Percentiles rank a stretch among this genome's conserved stretches.
phyloP scores from a whole-genome alignment of 192 early-diverging fungal genomes.

The Chytriomyces sp. region DNA sequence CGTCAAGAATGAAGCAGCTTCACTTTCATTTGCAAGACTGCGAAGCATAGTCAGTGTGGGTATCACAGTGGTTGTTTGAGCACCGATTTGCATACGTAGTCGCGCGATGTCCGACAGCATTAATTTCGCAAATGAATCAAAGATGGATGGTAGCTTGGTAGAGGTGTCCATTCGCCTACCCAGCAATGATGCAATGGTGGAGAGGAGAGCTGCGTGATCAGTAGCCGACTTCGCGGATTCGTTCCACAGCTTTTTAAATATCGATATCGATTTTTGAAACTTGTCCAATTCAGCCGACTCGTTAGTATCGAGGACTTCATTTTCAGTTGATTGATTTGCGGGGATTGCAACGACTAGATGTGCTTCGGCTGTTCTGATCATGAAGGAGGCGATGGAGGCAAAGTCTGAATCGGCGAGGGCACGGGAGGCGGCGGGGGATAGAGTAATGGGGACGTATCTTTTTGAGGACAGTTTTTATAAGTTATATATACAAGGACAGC shows the following conservation, averaged over 20 bases:
- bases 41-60: not conserved
- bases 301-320: not conserved
- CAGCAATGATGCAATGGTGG: not conserved
- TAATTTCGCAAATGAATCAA: not conserved
- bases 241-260: not conserved
- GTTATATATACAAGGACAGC: not conserved
- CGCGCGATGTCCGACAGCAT: not conserved
- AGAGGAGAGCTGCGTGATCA: not conserved
- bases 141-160: not conserved
- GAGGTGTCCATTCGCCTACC: not conserved
- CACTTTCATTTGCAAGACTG: not conserved
- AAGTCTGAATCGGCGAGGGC: not conserved
- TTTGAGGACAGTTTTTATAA: not conserved
- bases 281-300: not conserved
- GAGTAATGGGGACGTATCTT: not conserved
- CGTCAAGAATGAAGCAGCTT: not conserved
- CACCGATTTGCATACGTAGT: not conserved
- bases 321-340: not conserved
- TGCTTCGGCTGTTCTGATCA: not conserved
- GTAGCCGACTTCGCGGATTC: not conserved
- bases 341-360: not conserved
- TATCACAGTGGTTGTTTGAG: not conserved
- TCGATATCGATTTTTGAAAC: not conserved
- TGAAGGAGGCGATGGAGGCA: not conserved
- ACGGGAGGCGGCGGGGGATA: not conserved